Conservation (phyloP, 768 basidiomycete genomes). For the Kockovaella imperatae region DNA sequence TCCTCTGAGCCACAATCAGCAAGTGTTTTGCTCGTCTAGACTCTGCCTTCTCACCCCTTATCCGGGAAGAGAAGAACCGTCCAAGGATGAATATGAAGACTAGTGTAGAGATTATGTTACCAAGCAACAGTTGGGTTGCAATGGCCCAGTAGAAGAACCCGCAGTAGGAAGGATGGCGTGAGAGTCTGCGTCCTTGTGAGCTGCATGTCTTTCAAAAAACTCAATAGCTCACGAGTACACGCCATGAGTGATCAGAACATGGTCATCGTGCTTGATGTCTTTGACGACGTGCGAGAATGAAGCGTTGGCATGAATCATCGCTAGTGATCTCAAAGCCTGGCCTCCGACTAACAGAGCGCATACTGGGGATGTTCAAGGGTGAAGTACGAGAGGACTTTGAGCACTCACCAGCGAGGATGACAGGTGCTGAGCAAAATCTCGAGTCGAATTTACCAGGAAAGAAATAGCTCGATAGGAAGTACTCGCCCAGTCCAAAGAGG, state of each 20-base stretch:
- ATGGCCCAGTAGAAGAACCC: slow-evolving; percentile 98
- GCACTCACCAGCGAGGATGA: slow-evolving; percentile 1
- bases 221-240: slow-evolving; percentile 64
- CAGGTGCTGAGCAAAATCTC: slow-evolving; percentile 8
- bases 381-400: background rate
- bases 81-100: slow-evolving; percentile 64
- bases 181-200: slow-evolving; percentile 53
- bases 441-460: slow-evolving; percentile 53
- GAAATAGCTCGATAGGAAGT: slow-evolving; percentile 62
- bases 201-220: background rate
- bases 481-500: slow-evolving; percentile 67
- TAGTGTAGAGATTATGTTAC: slow-evolving; percentile 69
- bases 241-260: slow-evolving; percentile 77
- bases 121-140: slow-evolving; percentile 83
- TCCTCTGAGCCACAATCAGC: slow-evolving; percentile 55
- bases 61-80: slow-evolving; percentile 78
- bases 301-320: slow-evolving; percentile 93
- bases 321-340: slow-evolving; percentile 70
- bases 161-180: slow-evolving; percentile 90
- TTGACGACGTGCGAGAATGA: slow-evolving; percentile 91
- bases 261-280: slow-evolving; percentile 61
- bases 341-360: slow-evolving; percentile 55
- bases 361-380: background rate
- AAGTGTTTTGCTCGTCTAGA: too few species aligned
- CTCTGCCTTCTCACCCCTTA: slow-evolving; percentile 58